Evolutionary conservation across 129 eudicot genomes (phyloP).

Genomic region (Tagetes erecta): DNA sequence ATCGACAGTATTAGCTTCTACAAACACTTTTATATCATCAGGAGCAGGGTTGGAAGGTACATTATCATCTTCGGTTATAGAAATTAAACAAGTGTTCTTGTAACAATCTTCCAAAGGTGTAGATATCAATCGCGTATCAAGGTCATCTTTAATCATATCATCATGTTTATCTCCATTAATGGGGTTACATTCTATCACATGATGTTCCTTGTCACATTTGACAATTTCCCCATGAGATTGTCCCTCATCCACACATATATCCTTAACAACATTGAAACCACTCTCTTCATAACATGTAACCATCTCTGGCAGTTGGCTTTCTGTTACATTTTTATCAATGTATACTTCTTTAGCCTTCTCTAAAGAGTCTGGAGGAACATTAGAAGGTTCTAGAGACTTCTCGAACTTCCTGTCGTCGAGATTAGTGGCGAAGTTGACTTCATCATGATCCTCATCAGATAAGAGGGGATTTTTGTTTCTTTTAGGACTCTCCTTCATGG

Average conservation of each 20-base stretch:
- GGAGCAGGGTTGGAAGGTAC: slow-evolving; percentile 1
- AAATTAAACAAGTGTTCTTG: slow-evolving; percentile 2
- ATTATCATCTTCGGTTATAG: slow-evolving; percentile 19
- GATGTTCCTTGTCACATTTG: slow-evolving; percentile 34
- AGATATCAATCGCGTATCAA: slow-evolving; percentile 29
- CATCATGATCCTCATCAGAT: slow-evolving; percentile 35
- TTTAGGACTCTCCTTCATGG: slow-evolving; percentile 48
- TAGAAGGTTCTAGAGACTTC: slow-evolving; percentile 33
- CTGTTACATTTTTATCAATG: slow-evolving; percentile 54
- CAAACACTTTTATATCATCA: slow-evolving; percentile 25
- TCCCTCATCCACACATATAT: slow-evolving; percentile 83
- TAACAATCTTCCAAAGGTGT: slow-evolving; percentile 30
- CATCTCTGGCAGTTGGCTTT: slow-evolving; percentile 55
- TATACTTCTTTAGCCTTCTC: slow-evolving; percentile 11
- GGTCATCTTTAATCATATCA: slow-evolving; percentile 22
- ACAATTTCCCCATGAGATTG: slow-evolving; percentile 40
- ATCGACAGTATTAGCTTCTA: slow-evolving; percentile 20
- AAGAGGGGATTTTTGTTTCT: slow-evolving; percentile 28
- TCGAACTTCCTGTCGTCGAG: slow-evolving; percentile 28
- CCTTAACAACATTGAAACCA: slow-evolving; percentile 54
- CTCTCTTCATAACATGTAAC: slow-evolving; percentile 54
- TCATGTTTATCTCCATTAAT: slow-evolving; percentile 22
- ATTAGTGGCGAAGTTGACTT: slow-evolving; percentile 25
- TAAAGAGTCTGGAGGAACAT: slow-evolving; percentile 17
- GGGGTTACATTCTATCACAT: slow-evolving; percentile 20